These are phyloP conservation scores for Pseudocercospora eumusae DNA, from an alignment of 2,329 filamentous ascomycete species.

Conservation along the genomic window DNA sequence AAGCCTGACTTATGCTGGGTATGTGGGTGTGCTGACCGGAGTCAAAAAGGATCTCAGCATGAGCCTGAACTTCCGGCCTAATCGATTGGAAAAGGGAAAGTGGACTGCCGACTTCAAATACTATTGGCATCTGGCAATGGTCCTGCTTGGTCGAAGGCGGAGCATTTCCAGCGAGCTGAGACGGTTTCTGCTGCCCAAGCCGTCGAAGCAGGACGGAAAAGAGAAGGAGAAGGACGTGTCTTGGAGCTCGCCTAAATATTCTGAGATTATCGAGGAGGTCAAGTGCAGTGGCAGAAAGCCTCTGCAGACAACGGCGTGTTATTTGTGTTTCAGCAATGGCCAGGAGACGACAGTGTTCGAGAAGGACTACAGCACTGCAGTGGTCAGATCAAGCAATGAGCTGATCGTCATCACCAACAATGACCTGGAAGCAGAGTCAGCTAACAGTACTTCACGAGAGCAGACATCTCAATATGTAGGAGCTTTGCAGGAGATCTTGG, in stretches of 20 bases:
- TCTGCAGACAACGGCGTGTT: constrained; percentile 56
- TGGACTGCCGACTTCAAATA: constrained; percentile 43
- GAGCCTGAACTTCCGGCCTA: constrained; percentile 55
- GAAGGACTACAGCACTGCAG: constrained; percentile 56
- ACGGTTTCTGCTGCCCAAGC: constrained; percentile 42
- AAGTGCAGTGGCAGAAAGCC: constrained; percentile 25
- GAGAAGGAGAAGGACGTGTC: background rate
- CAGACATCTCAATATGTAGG: constrained; percentile 14
- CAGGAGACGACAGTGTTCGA: constrained; percentile 53
- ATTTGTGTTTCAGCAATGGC: constrained; percentile 59
- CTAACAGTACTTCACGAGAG: constrained; percentile 19
- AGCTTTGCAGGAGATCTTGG: constrained; percentile 35
- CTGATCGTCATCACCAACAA: constrained; percentile 62
- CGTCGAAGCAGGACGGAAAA: constrained; percentile 4
- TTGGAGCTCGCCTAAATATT: constrained; percentile 26
- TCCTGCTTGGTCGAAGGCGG: constrained; percentile 56
- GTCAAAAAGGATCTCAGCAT: constrained; percentile 51
- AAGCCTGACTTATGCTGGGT: constrained; percentile 55
- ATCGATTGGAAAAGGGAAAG: constrained; percentile 47
- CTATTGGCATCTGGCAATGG: constrained; percentile 53
- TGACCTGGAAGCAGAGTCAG: constrained; percentile 43
- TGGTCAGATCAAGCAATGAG: constrained; percentile 47
- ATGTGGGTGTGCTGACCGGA: constrained; percentile 55
- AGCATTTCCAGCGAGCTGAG: constrained; percentile 58
- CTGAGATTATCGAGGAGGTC: constrained; percentile 40